phyloP scores from a whole-genome alignment of 345 rosid genomes.

The Trapa incisa region DNA sequence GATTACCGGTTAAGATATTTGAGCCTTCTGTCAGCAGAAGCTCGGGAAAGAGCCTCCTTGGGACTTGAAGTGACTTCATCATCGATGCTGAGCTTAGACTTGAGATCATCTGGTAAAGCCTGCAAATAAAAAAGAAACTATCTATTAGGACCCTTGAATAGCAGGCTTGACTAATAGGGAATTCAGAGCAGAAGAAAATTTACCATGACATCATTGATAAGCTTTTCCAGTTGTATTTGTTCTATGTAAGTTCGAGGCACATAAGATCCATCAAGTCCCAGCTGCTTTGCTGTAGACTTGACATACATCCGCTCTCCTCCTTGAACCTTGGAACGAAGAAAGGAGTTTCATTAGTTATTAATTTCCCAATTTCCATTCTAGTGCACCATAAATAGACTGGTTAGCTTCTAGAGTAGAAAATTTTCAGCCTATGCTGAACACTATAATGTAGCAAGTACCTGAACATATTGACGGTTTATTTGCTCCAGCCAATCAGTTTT shows the following conservation, averaged over 20 bases:
- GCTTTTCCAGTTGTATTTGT: slow-evolving; percentile 96
- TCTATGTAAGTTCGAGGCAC: slow-evolving; percentile 91
- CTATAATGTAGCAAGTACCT: slow-evolving; percentile 32
- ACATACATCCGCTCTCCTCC: slow-evolving; percentile 79
- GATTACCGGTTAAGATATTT: slow-evolving; percentile 87
- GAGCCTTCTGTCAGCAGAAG: slow-evolving; percentile 82
- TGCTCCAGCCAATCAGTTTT: slow-evolving; percentile 98
- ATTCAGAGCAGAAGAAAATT: slow-evolving; percentile 1
- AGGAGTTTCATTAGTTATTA: background rate
- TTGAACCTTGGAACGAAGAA: slow-evolving; percentile 58
- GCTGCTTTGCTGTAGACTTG: slow-evolving; percentile 55
- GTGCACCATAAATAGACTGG: background rate
- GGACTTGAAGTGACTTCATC: slow-evolving; percentile 86
- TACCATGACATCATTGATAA: slow-evolving; percentile 96
- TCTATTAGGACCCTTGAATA: background rate
- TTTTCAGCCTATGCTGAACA: background rate
- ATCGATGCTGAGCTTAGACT: slow-evolving; percentile 81
- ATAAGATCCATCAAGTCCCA: slow-evolving; percentile 82
- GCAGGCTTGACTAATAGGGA: background rate
- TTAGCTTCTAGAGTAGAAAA: background rate
- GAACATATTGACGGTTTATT: slow-evolving; percentile 78
- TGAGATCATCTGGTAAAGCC: slow-evolving; percentile 94
- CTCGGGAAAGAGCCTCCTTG: slow-evolving; percentile 94
- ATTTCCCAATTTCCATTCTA: background rate
- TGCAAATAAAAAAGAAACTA: slow-evolving; percentile 16